Evolutionary conservation across 768 basidiomycete genomes (phyloP).

Genomic region (Rhodosporidiobolus odoratus): DNA sequence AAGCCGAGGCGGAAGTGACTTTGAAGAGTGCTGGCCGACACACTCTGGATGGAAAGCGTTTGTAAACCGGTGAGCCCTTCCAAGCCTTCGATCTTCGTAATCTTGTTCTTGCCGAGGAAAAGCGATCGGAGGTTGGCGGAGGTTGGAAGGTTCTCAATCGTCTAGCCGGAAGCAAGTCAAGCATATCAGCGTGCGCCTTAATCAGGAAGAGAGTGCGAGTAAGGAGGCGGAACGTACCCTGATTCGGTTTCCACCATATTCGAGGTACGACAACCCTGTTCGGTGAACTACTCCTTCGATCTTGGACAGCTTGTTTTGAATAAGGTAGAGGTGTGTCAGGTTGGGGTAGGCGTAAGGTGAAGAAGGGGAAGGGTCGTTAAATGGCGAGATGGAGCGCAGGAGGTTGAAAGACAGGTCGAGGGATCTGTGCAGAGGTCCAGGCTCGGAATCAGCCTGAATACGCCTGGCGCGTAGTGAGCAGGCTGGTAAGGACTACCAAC

Average conservation of each 20-base stretch:
- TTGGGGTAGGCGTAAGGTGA: slow-evolving; percentile 51
- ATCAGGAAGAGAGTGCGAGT: not conserved
- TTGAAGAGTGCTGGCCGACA: not conserved
- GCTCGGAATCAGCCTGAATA: not conserved
- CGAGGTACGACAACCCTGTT: slow-evolving; percentile 64
- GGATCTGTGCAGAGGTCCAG: slow-evolving; percentile 52
- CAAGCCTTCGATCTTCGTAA: slow-evolving; percentile 78
- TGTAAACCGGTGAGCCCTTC: slow-evolving; percentile 63
- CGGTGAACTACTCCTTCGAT: slow-evolving; percentile 63
- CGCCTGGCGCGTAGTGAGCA: not conserved
- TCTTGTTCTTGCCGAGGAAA: slow-evolving; percentile 98
- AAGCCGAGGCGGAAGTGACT: accelerated
- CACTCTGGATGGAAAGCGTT: slow-evolving; percentile 71
- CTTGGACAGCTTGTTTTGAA: slow-evolving; percentile 86
- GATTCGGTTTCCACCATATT: slow-evolving; percentile 88
- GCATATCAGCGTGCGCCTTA: not conserved
- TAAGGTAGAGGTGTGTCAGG: slow-evolving; percentile 78
- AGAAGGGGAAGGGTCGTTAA: slow-evolving; percentile 60
- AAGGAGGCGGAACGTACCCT: slow-evolving; percentile 55
- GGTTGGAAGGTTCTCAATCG: slow-evolving; percentile 75
- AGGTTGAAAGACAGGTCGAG: slow-evolving; percentile 96
- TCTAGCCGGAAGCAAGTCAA: slow-evolving; percentile 50
- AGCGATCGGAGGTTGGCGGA: slow-evolving; percentile 75
- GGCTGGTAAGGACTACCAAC: slow-evolving; percentile 18
- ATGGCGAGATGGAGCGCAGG: slow-evolving; percentile 52